Conservation (phyloP, 495 filamentous ascomycete genomes). For the Bacidia rubella region DNA sequence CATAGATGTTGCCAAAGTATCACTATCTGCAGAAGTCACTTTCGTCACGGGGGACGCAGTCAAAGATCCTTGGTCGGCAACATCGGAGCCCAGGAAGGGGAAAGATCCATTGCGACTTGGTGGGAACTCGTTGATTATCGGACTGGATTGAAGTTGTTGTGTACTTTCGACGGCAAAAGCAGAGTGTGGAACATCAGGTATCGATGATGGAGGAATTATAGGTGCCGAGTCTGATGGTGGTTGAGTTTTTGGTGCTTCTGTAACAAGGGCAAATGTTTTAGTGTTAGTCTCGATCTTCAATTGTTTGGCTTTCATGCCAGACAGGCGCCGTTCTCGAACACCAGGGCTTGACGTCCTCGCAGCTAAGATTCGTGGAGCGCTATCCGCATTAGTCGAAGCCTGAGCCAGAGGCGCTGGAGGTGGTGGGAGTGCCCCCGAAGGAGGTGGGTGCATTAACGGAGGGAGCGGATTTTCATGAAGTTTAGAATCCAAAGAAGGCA, state of each 20-base stretch:
- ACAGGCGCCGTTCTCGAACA: conserved; percentile 69
- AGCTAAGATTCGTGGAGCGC: conserved; percentile 23
- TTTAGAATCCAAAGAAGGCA: conserved; percentile 22
- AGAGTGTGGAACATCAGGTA: conserved; percentile 14
- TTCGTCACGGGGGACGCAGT: conserved; percentile 23
- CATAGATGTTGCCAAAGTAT: conserved; percentile 24
- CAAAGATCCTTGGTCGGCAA: conserved; percentile 12
- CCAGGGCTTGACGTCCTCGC: conserved; percentile 33
- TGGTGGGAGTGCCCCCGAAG: conserved; percentile 21
- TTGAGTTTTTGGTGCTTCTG: conserved; percentile 30
- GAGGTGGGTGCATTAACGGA: conserved; percentile 21
- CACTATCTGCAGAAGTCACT: conserved; percentile 30
- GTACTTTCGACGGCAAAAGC: conserved; percentile 16
- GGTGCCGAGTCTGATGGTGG: conserved; percentile 21
- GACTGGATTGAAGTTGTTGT: conserved; percentile 9
- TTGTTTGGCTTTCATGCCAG: conserved; percentile 61
- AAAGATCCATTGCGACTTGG: conserved; percentile 19
- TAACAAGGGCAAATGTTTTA: conserved; percentile 25
- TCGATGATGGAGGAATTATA: conserved; percentile 16
- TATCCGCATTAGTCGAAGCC: neutral
- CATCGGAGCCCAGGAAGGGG: conserved; percentile 13
- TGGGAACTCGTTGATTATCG: conserved; percentile 1
- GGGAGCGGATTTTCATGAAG: conserved; percentile 21
- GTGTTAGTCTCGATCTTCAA: conserved; percentile 79
- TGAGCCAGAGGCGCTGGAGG: conserved; percentile 18